These are phyloP conservation scores for Ulmus americana DNA, from an alignment of 331 rosid species.

Conservation along the genomic window DNA sequence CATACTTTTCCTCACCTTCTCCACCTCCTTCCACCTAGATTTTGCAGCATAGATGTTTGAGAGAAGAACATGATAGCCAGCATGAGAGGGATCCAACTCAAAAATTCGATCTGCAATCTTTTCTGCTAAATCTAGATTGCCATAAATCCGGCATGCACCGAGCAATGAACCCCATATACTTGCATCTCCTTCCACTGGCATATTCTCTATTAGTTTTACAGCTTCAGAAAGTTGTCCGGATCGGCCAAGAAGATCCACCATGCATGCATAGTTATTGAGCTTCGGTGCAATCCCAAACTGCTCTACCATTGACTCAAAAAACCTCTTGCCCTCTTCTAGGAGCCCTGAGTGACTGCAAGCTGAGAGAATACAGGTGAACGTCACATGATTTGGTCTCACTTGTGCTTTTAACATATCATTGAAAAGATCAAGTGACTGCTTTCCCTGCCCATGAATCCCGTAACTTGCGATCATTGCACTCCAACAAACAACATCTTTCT, in stretches of 20 bases:
- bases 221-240: constrained; percentile 24
- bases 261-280: constrained; percentile 21
- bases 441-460: constrained; percentile 23
- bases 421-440: constrained; percentile 13
- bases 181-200: constrained; percentile 23
- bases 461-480: constrained; percentile 21
- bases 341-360: constrained; percentile 33
- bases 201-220: constrained; percentile 12
- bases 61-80: constrained; percentile 17
- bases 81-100: constrained; percentile 1
- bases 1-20: constrained; percentile 17
- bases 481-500: constrained; percentile 24
- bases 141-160: constrained; percentile 17
- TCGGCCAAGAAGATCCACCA: constrained; percentile 30
- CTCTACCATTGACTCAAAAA: constrained; percentile 17
- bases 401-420: constrained; percentile 4
- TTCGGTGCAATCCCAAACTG: constrained; percentile 12
- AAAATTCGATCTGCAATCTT: constrained; percentile 20
- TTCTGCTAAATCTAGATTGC: constrained; percentile 24
- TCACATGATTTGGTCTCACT: constrained; percentile 20
- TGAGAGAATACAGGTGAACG: constrained; percentile 23
- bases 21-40: constrained; percentile 23
- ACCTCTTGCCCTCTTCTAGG: constrained; percentile 18
- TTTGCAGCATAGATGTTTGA: constrained; percentile 25
- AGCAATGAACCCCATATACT: constrained; percentile 25